Evolutionary conservation across 306 rosid genomes (phyloP).

Genomic region (Argentina anserina): DNA sequence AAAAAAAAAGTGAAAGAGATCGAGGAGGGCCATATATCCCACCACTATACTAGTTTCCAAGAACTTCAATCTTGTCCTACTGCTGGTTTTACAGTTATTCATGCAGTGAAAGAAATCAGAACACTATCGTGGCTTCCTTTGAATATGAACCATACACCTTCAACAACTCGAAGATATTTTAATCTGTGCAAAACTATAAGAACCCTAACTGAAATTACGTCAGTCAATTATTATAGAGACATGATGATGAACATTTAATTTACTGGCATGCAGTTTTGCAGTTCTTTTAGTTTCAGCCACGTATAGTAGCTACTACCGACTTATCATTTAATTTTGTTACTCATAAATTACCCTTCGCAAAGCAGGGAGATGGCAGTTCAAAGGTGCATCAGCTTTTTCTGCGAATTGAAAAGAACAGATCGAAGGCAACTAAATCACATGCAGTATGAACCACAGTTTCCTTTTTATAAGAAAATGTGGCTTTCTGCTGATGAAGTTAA

Average conservation of each 20-base stretch:
- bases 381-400: conserved; percentile 7
- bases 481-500: background rate
- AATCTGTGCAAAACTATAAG: background rate
- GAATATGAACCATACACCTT: background rate
- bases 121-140: background rate
- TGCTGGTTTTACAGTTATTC: background rate
- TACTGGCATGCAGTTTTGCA: background rate
- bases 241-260: conserved; percentile 26
- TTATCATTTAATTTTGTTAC: background rate
- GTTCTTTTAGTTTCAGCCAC: conserved; percentile 4
- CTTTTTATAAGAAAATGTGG: background rate
- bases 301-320: background rate
- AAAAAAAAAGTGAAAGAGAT: background rate
- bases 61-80: conserved; percentile 1
- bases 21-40: background rate
- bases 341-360: background rate
- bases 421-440: background rate
- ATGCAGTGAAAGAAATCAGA: background rate
- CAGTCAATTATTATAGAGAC: conserved; percentile 3
- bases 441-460: background rate
- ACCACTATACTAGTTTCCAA: background rate
- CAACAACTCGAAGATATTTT: conserved; percentile 8
- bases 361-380: background rate
- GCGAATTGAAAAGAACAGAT: background rate
- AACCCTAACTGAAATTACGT: background rate